Evolutionary conservation across 2,329 filamentous ascomycete species (phyloP).

Genomic region (Beauveria medogensis): DNA sequence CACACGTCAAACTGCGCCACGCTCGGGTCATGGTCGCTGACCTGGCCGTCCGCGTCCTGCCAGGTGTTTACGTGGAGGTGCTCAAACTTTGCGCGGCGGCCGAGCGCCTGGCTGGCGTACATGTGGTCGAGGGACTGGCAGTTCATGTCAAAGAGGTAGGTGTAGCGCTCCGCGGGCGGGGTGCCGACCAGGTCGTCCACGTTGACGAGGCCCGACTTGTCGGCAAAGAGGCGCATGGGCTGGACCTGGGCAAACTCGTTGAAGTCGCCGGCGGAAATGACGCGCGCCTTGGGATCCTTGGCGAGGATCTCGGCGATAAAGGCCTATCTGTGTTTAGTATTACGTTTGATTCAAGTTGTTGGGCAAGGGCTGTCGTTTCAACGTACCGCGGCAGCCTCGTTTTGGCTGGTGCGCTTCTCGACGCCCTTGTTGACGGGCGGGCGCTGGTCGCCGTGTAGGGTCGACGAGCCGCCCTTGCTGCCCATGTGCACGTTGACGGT

Average conservation of each 20-base stretch:
- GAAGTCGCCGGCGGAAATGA: constrained; percentile 61
- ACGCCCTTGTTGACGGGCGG: constrained; percentile 60
- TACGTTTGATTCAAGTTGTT: no score
- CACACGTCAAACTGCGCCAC: constrained; percentile 58
- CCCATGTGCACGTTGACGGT: constrained; percentile 64
- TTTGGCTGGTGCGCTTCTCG: constrained; percentile 47
- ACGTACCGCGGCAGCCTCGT: constrained; percentile 48
- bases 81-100: constrained; percentile 42
- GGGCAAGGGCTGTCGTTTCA: no score
- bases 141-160: constrained; percentile 63
- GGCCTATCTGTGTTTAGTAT: constrained; percentile 22
- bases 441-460: constrained; percentile 56
- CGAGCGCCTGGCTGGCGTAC: constrained; percentile 51
- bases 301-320: constrained; percentile 52
- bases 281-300: constrained; percentile 44
- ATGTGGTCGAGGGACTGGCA: constrained; percentile 64
- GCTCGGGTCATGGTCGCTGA: constrained; percentile 63
- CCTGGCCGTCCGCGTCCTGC: constrained; percentile 46
- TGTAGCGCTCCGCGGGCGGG: constrained; percentile 53
- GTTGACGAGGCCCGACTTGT: constrained; percentile 48
- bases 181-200: constrained; percentile 52
- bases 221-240: constrained; percentile 47
- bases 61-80: constrained; percentile 67
- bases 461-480: constrained; percentile 58
- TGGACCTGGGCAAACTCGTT: constrained; percentile 62